phyloP scores from a whole-genome alignment of 495 filamentous ascomycete species.

The Penicillium tannophilum region DNA sequence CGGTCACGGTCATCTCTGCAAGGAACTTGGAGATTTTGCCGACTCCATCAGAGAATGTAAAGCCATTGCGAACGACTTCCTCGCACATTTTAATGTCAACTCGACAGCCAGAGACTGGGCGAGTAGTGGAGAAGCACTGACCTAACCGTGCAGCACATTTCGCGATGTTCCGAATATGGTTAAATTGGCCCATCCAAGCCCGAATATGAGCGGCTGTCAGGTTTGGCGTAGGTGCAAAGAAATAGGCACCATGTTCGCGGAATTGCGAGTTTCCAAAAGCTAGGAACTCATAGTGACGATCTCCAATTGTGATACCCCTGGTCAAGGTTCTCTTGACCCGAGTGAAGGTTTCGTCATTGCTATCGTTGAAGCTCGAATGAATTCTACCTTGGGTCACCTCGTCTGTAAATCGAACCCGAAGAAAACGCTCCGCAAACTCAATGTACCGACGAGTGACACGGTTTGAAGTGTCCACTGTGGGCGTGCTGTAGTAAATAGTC shows the following conservation, averaged over 20 bases:
- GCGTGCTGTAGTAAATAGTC: constrained; percentile 74
- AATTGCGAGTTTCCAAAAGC: constrained; percentile 97
- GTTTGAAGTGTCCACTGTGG: constrained; percentile 84
- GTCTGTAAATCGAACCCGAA: constrained; percentile 91
- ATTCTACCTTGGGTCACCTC: constrained; percentile 69
- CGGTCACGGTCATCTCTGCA: constrained; percentile 65
- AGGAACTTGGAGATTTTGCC: constrained; percentile 86
- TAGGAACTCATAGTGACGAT: constrained; percentile 83
- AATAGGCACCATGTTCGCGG: constrained; percentile 88
- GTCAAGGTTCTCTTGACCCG: constrained; percentile 70
- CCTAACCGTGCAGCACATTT: constrained; percentile 87
- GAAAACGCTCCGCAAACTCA: constrained; percentile 72
- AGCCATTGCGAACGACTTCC: constrained; percentile 68
- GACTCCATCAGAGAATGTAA: constrained; percentile 87
- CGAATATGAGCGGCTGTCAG: constrained; percentile 74
- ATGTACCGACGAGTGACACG: constrained; percentile 75
- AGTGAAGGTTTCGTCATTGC: constrained; percentile 71
- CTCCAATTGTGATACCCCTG: constrained; percentile 81
- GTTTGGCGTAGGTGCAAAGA: constrained; percentile 67
- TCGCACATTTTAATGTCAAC: constrained; percentile 47
- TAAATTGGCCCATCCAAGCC: constrained; percentile 88
- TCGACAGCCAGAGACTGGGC: constrained; percentile 56
- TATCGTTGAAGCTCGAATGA: constrained; percentile 51
- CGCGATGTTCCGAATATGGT: constrained; percentile 73
- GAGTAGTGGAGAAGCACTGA: constrained; percentile 94